Base-by-base conservation (phyloP, 179 eudicot genomes). In the Spinacia oleracea region DNA sequence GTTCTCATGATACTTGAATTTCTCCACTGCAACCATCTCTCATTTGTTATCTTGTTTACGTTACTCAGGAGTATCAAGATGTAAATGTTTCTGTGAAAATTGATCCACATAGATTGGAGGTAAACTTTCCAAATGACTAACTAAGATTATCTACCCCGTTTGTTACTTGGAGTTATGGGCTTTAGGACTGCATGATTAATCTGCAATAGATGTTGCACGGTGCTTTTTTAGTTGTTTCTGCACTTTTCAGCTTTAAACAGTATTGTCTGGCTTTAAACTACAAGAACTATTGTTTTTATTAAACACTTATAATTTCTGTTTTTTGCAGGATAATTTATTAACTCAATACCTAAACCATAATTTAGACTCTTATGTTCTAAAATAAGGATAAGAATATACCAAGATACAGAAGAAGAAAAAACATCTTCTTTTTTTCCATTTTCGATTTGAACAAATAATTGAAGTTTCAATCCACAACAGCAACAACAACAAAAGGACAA, bases 21-120 rank as follows among this genome's bases (percentile, higher is more conserved):
- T 35, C 71, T 43, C n/a, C 64, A 46, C 34, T 67, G 38, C 27
- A 53, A 34, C 48, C 29, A 65, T 69, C 45, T 63, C 56, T 74
- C 76, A 59, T 29, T 59, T 77, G 75, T 73, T 63, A 16, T 72
- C 3, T 66, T 72, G 38, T 84, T 78, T 79, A 96, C 98, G 90
- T 85, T 40, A 91, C 91, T 7, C 93, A 89, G 70, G 97, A 96
- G 74, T 84, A 84, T 80, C 98, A 96, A 86, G 92, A 91, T 76
- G 98, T 96, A 35, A 90, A 90, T 78, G 90, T 96, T 25, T 89
- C 96, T 35, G 90, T 96, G 43, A 89, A 82, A 82, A 81, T 83
- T 81, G 94, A 90, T 78, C 64, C 63, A 18, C 87, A 87, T 86
- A 87, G 81, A 81, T 78, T 86, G 78, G 92, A 92, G 98, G 98